Conservation (phyloP, 2,329 filamentous ascomycete genomes). For the Hypoxylon sp. region DNA sequence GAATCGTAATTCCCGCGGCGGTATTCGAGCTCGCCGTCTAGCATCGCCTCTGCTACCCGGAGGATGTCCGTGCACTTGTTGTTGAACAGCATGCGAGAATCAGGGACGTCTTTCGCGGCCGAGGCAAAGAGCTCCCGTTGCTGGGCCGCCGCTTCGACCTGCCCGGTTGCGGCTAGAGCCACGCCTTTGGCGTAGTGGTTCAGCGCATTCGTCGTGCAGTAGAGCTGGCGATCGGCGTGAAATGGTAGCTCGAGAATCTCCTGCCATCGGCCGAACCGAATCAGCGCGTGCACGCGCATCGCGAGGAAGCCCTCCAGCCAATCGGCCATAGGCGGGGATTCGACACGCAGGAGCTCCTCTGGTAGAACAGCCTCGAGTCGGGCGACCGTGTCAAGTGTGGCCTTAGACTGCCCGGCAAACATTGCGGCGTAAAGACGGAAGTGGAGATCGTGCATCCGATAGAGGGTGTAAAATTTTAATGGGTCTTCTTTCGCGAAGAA, state of each 20-base stretch:
- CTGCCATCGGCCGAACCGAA: slow-evolving; percentile 81
- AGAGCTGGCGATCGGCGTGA: slow-evolving; percentile 72
- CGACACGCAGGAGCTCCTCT: slow-evolving; percentile 72
- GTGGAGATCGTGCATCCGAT: slow-evolving; percentile 81
- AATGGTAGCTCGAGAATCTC: slow-evolving; percentile 72
- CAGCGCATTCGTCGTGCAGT: slow-evolving; percentile 79
- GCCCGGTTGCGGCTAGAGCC: slow-evolving; percentile 72
- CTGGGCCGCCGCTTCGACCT: slow-evolving; percentile 67
- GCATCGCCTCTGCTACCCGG: slow-evolving; percentile 69
- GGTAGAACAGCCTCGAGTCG: slow-evolving; percentile 75
- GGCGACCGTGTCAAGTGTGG: slow-evolving; percentile 73
- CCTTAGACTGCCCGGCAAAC: slow-evolving; percentile 76
- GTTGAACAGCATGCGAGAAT: slow-evolving; percentile 76
- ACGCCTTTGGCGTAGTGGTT: slow-evolving; percentile 77
- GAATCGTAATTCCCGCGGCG: slow-evolving; percentile 69
- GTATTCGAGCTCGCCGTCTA: slow-evolving; percentile 82
- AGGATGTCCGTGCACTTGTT: slow-evolving; percentile 77
- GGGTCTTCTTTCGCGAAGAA: slow-evolving; percentile 72
- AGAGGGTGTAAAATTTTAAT: slow-evolving; percentile 82
- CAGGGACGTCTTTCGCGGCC: slow-evolving; percentile 67
- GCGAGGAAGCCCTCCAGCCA: slow-evolving; percentile 81
- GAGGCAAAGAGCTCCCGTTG: slow-evolving; percentile 67
- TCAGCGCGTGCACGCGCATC: slow-evolving; percentile 77
- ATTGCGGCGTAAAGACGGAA: slow-evolving; percentile 84
- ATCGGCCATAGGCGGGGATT: slow-evolving; percentile 82